Evolutionary conservation across 2,329 filamentous ascomycete species (phyloP), one percentile per base, ranked within the genome.

Genomic region (Diaporthe citrichinensis): DNA sequence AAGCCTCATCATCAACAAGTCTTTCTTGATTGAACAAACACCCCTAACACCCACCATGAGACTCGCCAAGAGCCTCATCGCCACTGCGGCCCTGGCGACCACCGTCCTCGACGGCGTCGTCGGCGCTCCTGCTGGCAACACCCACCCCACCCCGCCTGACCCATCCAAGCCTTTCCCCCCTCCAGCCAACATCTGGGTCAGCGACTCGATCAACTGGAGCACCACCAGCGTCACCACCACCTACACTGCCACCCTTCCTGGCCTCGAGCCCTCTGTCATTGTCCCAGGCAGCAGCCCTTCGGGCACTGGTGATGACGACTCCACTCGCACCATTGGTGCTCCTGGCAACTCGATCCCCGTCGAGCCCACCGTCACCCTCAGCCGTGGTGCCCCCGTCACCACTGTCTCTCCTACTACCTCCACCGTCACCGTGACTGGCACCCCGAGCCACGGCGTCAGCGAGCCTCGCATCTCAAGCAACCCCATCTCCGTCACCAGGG

Each of bases 41-140:
- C 34, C 34, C 65, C 8, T 8, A 25, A 12, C 1, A 1, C 23
- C n/a, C 65, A 55, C 65, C 15, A 69, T 69, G 65, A 69, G 34
- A 34, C 41, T 41, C 31, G 65, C 41, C 49, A 69, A 69, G 65
- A 69, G 31, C 46, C 49, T 69, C 65, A 1, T 69, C 65, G 65
- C 49, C 46, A n/a, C 34, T 8, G 65, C 49, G 15, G 49, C 15
- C 23, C n/a, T 69, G 12, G 65, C 49, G 46, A 55, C 65, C 34
- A 39, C 51, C 34, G 49, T 34, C 49, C 44, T 51, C 44, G 31
- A 68, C 14, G 62, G 62, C n/a, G 62, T 68, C 31, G 31, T 17
- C 9, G 65, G 31, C 5, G 31, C 31, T 34, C 65, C 65, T 4
- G 34, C 65, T 3, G 23, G 44, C 44, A 36, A 46, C 17, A n/a